phyloP scores from a whole-genome alignment of 495 filamentous ascomycete species.

The Xylaria scruposa region DNA sequence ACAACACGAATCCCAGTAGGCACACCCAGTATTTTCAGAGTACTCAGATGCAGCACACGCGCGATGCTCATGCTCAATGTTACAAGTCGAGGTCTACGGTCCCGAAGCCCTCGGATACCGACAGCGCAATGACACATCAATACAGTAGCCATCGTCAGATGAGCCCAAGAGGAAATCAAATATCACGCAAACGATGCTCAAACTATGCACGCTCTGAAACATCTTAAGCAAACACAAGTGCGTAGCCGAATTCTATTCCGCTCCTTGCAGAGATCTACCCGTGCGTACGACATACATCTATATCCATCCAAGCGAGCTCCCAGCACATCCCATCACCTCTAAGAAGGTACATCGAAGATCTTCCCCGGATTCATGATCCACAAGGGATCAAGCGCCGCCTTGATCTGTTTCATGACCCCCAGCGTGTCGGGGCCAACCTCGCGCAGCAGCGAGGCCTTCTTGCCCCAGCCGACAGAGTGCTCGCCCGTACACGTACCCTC shows the following conservation, averaged over 20 bases:
- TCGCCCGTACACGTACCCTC: constrained; percentile 93
- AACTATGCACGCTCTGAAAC: background rate
- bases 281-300: background rate
- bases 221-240: background rate
- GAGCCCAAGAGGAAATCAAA: background rate
- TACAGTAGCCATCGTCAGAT: background rate
- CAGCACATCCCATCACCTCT: background rate
- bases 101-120: background rate
- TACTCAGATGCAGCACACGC: background rate
- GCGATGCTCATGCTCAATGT: background rate
- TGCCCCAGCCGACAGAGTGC: constrained; percentile 87
- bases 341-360: constrained; percentile 70
- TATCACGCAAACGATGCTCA: background rate
- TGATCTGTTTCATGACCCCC: constrained; percentile 84
- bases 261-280: background rate
- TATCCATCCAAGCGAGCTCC: background rate
- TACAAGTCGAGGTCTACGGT: background rate
- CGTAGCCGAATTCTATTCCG: background rate
- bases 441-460: constrained; percentile 78
- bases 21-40: no score
- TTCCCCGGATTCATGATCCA: constrained; percentile 95
- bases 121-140: background rate
- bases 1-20: no score
- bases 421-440: constrained; percentile 86
- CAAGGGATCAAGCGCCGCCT: constrained; percentile 80